A percentile compares a stretch with the other conserved stretches of the same genome.
Evolutionary conservation across 371 early-diverging fungal species (phyloP).

Genomic region (Mortierella sp.): DNA sequence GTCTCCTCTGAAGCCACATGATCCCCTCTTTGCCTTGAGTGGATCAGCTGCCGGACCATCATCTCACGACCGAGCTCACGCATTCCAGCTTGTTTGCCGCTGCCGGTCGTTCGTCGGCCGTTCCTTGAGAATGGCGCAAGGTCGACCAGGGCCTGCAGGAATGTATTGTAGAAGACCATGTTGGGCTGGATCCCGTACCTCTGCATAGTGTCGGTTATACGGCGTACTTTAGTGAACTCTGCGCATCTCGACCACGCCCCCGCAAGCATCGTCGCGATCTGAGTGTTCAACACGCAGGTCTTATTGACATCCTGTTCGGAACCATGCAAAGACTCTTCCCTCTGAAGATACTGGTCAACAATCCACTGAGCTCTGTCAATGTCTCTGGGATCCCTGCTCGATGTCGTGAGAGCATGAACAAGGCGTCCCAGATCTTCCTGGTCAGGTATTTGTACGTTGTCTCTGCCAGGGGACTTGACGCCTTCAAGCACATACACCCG

Average conservation of each 20-base stretch:
- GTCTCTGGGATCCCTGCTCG: conserved; percentile 8
- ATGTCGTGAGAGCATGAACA: conserved; percentile 17
- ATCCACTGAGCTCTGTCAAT: conserved; percentile 41
- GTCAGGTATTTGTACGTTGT: too few relatives aligned
- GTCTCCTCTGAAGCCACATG: neutral
- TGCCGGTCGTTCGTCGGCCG: conserved; percentile 17
- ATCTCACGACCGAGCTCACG: conserved; percentile 43
- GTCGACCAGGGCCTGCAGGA: conserved; percentile 37
- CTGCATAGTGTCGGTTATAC: conserved; percentile 23
- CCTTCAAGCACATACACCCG: conserved; percentile 7
- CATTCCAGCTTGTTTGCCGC: conserved; percentile 17
- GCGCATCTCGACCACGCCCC: conserved; percentile 45
- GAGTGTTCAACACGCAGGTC: conserved; percentile 9
- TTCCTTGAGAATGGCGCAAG: conserved; percentile 16
- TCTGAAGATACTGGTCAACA: conserved; percentile 26
- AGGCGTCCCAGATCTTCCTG: conserved; percentile 12
- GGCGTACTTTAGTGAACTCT: conserved; percentile 17
- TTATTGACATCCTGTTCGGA: neutral
- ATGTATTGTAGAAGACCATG: conserved; percentile 49
- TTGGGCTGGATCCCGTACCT: conserved; percentile 24
- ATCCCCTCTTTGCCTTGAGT: neutral
- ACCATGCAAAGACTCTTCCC: neutral
- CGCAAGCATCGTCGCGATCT: conserved; percentile 20
- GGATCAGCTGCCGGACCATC: conserved; percentile 32
- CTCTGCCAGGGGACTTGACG: neutral